Evolutionary conservation across 768 basidiomycete species (phyloP).

Genomic region (Rhodotorula sphaerocarpa): DNA sequence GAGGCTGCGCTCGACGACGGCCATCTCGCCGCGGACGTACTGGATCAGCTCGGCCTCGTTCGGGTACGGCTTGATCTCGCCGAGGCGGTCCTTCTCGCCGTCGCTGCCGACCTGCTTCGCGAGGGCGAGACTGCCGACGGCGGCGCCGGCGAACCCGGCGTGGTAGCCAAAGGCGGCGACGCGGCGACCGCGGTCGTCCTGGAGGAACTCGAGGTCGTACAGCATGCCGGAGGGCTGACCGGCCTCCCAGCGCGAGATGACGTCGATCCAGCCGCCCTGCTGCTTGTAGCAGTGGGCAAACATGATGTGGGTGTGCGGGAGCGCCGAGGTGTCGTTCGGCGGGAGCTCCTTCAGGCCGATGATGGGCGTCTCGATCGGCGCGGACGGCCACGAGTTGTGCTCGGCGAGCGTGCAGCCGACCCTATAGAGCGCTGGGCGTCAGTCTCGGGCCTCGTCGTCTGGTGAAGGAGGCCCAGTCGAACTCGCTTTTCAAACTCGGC

Average conservation of each 20-base stretch:
- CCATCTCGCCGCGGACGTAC: slow-evolving; percentile 59
- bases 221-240: slow-evolving; percentile 64
- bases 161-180: slow-evolving; percentile 98
- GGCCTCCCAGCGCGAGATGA: slow-evolving; percentile 73
- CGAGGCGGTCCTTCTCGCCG: slow-evolving; percentile 53
- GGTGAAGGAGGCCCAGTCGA: too few species aligned
- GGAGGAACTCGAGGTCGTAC: slow-evolving; percentile 93
- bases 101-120: slow-evolving; percentile 55
- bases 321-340: slow-evolving; percentile 61
- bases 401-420: slow-evolving; percentile 80
- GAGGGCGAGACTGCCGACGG: slow-evolving; percentile 66
- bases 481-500: slow-evolving; percentile 84
- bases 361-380: slow-evolving; percentile 66
- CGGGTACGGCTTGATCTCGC: slow-evolving; percentile 64
- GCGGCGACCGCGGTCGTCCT: slow-evolving; percentile 70
- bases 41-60: slow-evolving; percentile 78
- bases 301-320: slow-evolving; percentile 91
- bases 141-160: slow-evolving; percentile 92
- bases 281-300: slow-evolving; percentile 97
- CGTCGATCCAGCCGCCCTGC: slow-evolving; percentile 82
- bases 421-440: slow-evolving; percentile 47
- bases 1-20: slow-evolving; percentile 55
- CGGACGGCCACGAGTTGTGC: slow-evolving; percentile 80
- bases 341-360: slow-evolving; percentile 96
- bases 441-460: neutral